Conservation (phyloP, 2,329 filamentous ascomycete species). For the Botryotinia narcissicola region DNA sequence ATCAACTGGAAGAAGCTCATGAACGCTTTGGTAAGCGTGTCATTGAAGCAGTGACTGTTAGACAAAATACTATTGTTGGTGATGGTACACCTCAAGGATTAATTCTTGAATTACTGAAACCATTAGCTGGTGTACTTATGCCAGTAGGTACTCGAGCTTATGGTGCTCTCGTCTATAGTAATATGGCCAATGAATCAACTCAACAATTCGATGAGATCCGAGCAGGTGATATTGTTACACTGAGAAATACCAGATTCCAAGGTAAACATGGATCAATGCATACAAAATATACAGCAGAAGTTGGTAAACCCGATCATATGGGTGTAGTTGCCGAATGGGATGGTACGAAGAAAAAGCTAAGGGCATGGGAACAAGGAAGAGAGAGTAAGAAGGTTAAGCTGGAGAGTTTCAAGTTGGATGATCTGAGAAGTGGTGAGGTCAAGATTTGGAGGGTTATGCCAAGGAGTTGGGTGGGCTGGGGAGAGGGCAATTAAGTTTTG, state of each 20-base stretch:
- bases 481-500: slow-evolving; percentile 1
- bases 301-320: slow-evolving; percentile 84
- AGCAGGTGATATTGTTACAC: slow-evolving; percentile 84
- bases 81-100: slow-evolving; percentile 80
- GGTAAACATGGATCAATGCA: slow-evolving; percentile 95
- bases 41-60: slow-evolving; percentile 63
- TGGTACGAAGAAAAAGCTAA: slow-evolving; percentile 95
- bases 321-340: slow-evolving; percentile 95
- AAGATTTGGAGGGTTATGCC: slow-evolving; percentile 97
- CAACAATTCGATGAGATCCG: slow-evolving; percentile 91
- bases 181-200: slow-evolving; percentile 90
- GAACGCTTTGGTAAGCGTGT: slow-evolving; percentile 78
- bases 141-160: slow-evolving; percentile 89
- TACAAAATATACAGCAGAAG: slow-evolving; percentile 84
- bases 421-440: slow-evolving; percentile 89
- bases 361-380: slow-evolving; percentile 91
- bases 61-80: slow-evolving; percentile 77
- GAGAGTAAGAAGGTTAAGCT: slow-evolving; percentile 92
- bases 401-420: slow-evolving; percentile 91
- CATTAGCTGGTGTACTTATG: slow-evolving; percentile 68
- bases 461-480: slow-evolving; percentile 87
- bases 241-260: slow-evolving; percentile 92
- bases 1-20: slow-evolving; percentile 87
- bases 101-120: slow-evolving; percentile 73
- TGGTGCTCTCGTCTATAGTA: slow-evolving; percentile 89